phyloP scores from a whole-genome alignment of 1,284 basidiomycete species.

The Ceratobasidium sp. region DNA sequence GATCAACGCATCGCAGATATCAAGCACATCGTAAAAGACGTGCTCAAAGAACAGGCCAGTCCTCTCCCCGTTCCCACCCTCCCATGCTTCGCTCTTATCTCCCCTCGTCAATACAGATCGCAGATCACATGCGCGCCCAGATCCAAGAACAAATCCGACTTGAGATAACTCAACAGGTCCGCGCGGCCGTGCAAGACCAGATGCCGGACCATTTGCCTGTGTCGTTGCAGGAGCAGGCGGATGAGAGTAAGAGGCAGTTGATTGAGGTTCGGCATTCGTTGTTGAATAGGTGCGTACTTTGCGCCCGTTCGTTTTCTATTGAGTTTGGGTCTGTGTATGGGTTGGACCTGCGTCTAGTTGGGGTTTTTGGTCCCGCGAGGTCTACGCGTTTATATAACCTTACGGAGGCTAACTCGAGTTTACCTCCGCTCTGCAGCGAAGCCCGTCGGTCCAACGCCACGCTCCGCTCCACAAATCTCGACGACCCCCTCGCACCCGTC shows the following conservation, averaged over 20 bases:
- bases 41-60: slow-evolving; percentile 56
- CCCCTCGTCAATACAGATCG: not conserved
- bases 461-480: slow-evolving; percentile 60
- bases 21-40: slow-evolving; percentile 58
- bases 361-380: slow-evolving; percentile 2
- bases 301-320: not conserved
- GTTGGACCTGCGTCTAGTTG: not conserved
- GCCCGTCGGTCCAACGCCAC: slow-evolving; percentile 65
- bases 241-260: slow-evolving; percentile 62
- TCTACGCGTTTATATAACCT: not conserved
- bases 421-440: slow-evolving; percentile 57
- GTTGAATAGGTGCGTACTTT: slow-evolving; percentile 65
- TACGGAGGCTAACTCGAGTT: slow-evolving; percentile 1
- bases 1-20: slow-evolving; percentile 56
- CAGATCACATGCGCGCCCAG: slow-evolving; percentile 54
- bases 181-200: slow-evolving; percentile 63
- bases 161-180: slow-evolving; percentile 62
- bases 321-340: too few relatives aligned
- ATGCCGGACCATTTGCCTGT: slow-evolving; percentile 65
- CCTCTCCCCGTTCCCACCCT: not conserved
- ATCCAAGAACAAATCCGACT: slow-evolving; percentile 59
- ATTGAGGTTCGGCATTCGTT: slow-evolving; percentile 62
- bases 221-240: slow-evolving; percentile 62
- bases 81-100: not conserved
- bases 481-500: slow-evolving; percentile 63